phyloP scores from a whole-genome alignment of 2,329 filamentous ascomycete genomes.

The Lachnellula arida region DNA sequence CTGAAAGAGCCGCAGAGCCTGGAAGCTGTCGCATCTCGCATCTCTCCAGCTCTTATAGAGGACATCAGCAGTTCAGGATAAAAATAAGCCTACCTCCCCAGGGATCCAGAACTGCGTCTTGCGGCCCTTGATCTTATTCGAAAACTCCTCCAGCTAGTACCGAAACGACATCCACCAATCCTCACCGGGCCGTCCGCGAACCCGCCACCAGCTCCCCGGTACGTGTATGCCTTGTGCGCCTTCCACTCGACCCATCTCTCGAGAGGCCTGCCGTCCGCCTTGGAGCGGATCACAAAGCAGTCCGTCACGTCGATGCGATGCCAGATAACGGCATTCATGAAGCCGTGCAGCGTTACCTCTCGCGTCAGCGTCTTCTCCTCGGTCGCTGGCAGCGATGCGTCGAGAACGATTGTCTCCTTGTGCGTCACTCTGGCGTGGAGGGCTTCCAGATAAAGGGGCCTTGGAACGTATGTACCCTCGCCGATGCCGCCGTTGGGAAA shows the following conservation, averaged over 20 bases:
- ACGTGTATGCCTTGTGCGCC: constrained; percentile 14
- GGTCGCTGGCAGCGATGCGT: constrained; percentile 39
- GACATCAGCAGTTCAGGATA: too few species aligned
- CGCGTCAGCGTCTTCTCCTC: constrained; percentile 8
- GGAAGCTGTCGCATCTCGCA: too few species aligned
- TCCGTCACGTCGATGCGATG: constrained; percentile 15
- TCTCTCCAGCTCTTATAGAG: too few species aligned
- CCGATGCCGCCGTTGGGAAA: constrained; percentile 37
- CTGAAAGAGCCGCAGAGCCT: too few species aligned
- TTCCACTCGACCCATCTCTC: constrained; percentile 10
- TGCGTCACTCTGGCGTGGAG: constrained; percentile 35
- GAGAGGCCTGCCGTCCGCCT: constrained; percentile 1
- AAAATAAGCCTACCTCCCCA: constrained; percentile 7
- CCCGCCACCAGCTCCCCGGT: constrained; percentile 8
- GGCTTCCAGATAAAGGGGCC: constrained; percentile 5
- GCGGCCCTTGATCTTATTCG: constrained; percentile 38
- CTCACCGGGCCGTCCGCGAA: constrained; percentile 18
- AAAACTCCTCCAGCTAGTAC: constrained; percentile 45
- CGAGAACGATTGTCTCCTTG: constrained; percentile 44
- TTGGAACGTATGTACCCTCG: constrained; percentile 26
- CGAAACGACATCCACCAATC: constrained; percentile 35
- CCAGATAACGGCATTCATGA: constrained; percentile 7
- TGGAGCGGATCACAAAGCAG: constrained; percentile 4
- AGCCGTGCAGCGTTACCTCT: constrained; percentile 6
- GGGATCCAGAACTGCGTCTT: constrained; percentile 32